Evolutionary conservation across 2,329 filamentous ascomycete species (phyloP).

Genomic region (Botrytis aclada): DNA sequence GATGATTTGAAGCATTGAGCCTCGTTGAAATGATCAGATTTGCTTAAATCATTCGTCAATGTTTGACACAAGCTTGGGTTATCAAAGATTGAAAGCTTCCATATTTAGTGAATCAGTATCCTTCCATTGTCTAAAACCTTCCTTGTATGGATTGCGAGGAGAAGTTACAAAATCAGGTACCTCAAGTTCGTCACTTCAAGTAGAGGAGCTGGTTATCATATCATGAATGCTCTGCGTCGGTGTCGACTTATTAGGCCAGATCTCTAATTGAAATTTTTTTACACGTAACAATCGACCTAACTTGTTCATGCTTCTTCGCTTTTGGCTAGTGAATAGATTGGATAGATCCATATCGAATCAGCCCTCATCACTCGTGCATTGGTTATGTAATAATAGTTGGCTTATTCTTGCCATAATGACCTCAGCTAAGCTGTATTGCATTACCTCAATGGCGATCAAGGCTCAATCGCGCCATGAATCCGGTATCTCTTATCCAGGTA

Average conservation of each 20-base stretch:
- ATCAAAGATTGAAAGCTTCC: background rate
- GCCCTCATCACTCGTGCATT: background rate
- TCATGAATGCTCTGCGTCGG: background rate
- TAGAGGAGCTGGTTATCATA: background rate
- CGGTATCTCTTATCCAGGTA: background rate
- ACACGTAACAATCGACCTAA: background rate
- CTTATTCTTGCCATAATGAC: background rate
- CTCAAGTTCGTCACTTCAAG: background rate
- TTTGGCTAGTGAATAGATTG: background rate
- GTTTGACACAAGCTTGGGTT: background rate
- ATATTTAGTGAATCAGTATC: background rate
- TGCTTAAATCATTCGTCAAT: background rate
- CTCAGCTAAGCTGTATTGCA: background rate
- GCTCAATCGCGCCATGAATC: background rate
- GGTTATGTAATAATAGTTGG: background rate
- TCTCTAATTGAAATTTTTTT: accelerated
- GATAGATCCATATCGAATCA: background rate
- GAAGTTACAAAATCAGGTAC: too few relatives aligned
- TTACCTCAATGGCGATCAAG: background rate
- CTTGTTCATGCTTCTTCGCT: background rate
- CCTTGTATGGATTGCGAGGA: background rate
- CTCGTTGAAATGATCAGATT: background rate
- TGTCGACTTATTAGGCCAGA: background rate
- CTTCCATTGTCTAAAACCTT: background rate
- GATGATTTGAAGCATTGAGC: background rate